Conservation (phyloP, 345 rosid genomes). For the Ceriops zippeliana region DNA sequence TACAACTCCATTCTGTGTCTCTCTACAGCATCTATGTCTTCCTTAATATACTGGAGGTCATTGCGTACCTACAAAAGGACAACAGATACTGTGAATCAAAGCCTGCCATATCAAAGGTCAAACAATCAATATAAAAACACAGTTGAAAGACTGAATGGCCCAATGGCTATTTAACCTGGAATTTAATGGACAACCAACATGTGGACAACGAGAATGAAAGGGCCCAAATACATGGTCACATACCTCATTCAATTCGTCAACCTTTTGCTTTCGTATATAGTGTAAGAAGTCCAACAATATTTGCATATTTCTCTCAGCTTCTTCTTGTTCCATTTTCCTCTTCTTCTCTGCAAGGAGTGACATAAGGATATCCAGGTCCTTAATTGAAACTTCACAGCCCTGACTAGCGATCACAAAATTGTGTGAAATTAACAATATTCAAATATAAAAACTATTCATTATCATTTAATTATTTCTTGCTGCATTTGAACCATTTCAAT, state of each 20-base stretch:
- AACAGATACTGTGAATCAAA: neutral
- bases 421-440: conserved; percentile 8
- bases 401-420: conserved; percentile 41
- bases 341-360: conserved; percentile 75
- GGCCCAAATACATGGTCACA: conserved; percentile 7
- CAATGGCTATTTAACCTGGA: neutral
- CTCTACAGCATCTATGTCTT: conserved; percentile 85
- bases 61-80: conserved; percentile 56
- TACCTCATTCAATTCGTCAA: conserved; percentile 88
- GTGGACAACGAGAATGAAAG: neutral
- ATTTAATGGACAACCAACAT: neutral
- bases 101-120: neutral
- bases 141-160: neutral
- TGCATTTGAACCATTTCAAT: neutral
- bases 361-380: conserved; percentile 80
- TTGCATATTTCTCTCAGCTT: conserved; percentile 97
- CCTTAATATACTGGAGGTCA: conserved; percentile 85
- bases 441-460: neutral
- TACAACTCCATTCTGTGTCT: conserved; percentile 81
- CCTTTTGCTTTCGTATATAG: conserved; percentile 81
- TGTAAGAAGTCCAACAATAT: conserved; percentile 83
- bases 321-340: conserved; percentile 97
- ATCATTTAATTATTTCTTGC: neutral
- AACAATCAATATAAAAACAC: conserved; percentile 1
- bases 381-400: conserved; percentile 89